Percentiles rank a stretch among this genome's conserved stretches.
phyloP scores from a whole-genome alignment of 108 stramenopile genomes.

The Skeletonema tropicum region DNA sequence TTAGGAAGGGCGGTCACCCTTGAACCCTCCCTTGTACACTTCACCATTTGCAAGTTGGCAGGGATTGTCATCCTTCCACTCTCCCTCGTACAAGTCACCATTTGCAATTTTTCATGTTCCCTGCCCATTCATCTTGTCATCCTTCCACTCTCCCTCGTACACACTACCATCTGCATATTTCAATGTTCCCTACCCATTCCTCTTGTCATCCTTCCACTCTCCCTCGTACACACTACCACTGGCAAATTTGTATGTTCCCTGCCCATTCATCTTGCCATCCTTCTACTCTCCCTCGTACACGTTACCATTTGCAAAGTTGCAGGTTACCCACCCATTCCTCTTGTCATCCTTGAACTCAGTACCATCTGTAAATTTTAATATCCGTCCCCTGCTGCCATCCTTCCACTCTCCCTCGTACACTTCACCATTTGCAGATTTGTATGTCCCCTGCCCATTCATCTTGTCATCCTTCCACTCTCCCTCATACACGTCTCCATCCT shows the following conservation, averaged over 20 bases:
- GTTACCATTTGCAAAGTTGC: no score
- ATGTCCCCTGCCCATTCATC: neutral
- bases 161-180: conserved; percentile 33
- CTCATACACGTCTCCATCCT: conserved; percentile 1
- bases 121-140: conserved; percentile 47
- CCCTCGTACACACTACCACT: conserved; percentile 9
- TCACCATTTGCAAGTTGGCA: no score
- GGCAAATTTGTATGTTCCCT: neutral
- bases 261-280: neutral
- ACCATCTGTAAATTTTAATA: no score
- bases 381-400: no score
- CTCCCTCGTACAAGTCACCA: conserved; percentile 50
- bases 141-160: conserved; percentile 50
- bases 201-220: conserved; percentile 25
- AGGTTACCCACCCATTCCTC: no score
- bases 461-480: conserved; percentile 12
- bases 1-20: no score
- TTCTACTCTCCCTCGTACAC: conserved; percentile 23
- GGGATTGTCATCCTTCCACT: conserved; percentile 33
- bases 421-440: neutral
- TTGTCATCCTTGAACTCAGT: no score
- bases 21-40: no score
- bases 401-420: conserved; percentile 25
- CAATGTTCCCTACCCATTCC: conserved; percentile 26
- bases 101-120: conserved; percentile 39